Conservation (phyloP, 306 rosid species). For the Sicyos baderoa region DNA sequence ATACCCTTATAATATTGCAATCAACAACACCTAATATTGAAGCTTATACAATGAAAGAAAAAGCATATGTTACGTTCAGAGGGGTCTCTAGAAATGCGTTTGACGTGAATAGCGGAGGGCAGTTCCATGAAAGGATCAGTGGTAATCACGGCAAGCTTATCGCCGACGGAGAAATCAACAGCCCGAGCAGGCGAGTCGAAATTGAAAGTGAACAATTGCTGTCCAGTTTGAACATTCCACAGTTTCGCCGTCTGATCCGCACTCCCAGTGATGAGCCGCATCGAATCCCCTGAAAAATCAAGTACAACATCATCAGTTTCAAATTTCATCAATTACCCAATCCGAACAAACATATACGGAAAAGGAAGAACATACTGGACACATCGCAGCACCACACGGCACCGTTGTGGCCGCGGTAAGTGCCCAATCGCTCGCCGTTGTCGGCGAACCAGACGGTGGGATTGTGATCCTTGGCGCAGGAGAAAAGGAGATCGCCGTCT, state of each 20-base stretch:
- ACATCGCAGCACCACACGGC: conserved; percentile 98
- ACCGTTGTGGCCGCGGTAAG: conserved; percentile 85
- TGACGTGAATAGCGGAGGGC: conserved; percentile 24
- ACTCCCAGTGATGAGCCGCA: conserved; percentile 61
- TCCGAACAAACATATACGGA: not conserved
- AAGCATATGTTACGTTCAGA: conserved; percentile 2
- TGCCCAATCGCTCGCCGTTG: conserved; percentile 88
- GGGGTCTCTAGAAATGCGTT: conserved; percentile 36
- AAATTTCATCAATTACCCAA: not conserved
- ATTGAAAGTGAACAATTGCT: conserved; percentile 56
- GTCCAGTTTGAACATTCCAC: conserved; percentile 76
- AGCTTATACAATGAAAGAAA: not conserved
- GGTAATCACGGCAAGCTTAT: conserved; percentile 22
- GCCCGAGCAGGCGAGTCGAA: conserved; percentile 18
- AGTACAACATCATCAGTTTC: not conserved
- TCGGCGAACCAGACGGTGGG: conserved; percentile 97
- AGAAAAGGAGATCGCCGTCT: conserved; percentile 84
- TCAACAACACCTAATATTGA: not conserved
- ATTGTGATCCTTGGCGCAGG: conserved; percentile 77
- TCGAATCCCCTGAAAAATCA: conserved; percentile 42
- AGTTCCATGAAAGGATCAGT: conserved; percentile 22
- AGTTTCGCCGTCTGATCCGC: conserved; percentile 76
- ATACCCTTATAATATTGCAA: too few relatives aligned
- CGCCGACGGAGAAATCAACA: conserved; percentile 40
- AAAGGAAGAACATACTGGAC: conserved; percentile 33